Base-by-base conservation (phyloP, 441 rosid genomes). In the Bruguiera hainesii region DNA sequence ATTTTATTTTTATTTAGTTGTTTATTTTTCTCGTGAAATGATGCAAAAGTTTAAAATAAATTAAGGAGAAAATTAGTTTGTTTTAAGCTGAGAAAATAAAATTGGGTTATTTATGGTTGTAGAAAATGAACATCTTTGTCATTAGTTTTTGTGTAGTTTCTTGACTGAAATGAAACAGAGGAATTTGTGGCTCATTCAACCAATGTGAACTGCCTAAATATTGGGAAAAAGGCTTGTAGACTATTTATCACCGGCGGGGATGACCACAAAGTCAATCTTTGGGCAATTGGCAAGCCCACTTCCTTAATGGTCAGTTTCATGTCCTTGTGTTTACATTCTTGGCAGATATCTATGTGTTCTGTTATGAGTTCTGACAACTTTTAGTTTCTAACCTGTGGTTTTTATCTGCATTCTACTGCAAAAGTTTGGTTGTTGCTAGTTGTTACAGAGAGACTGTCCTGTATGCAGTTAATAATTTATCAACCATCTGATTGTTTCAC, bases 111-210 rank as follows among this genome's bases (percentile, higher is more conserved):
- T 20, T 61, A 53, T 66, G 48, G 19, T 64, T 37, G 56, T 37
- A 56, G 58, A 46, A 0, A 23, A 1, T 21, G 28, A 53, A 9
- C 28, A 21, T 53, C 57, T 42, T 33, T 7, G 37, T 51, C 56
- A 4, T 9, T n/a, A 23, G 3, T 51, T 51, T 42, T 70, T 66
- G 31, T 1, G 51, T 35, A 25, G 50, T 80, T 70, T 73, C 79
- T 88, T 81, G 74, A 79, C 83, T 66, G 28, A 75, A 62, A 73
- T 77, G 28, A 70, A 71, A 61, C 65, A 93, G 98, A 93, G 85
- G 97, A 93, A 82, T 88, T 90, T 81, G 89, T 82, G 78, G 98
- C 98, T 10, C 98, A 93, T 82, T 79, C 92, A 0, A 78, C 77
- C 19, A 83, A 88, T 78, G 97, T 93, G 56, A 90, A 88, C 72